Evolutionary conservation across 2,329 filamentous ascomycete species (phyloP).

Genomic region (Colletotrichum musicola): DNA sequence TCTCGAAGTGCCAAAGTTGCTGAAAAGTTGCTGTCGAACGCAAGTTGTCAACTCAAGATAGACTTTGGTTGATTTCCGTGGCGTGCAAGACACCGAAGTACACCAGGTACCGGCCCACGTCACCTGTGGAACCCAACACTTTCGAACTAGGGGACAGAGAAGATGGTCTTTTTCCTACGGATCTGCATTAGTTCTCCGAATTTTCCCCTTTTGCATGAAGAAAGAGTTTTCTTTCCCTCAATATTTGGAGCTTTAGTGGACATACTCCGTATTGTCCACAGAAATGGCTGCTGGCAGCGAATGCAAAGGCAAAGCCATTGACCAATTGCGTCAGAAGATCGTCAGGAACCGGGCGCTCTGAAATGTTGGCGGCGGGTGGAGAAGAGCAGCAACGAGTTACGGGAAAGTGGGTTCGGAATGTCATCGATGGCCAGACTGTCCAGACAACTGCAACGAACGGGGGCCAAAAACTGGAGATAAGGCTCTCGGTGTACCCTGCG

Average conservation of each 20-base stretch:
- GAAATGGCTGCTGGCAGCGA: not conserved
- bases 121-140: no score
- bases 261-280: not conserved
- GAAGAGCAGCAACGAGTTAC: constrained; percentile 11
- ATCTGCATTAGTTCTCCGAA: not conserved
- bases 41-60: no score
- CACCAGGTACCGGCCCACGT: no score
- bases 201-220: not conserved
- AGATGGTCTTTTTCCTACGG: not conserved
- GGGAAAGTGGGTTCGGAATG: constrained; percentile 32
- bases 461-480: constrained; percentile 26
- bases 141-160: not conserved
- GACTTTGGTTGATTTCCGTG: no score
- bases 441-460: constrained; percentile 15
- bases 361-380: constrained; percentile 32
- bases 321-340: constrained; percentile 34
- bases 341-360: constrained; percentile 29
- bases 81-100: no score
- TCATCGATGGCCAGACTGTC: constrained; percentile 25
- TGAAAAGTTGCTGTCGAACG: no score
- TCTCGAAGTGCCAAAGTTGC: no score
- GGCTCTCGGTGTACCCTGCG: constrained; percentile 36
- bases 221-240: not conserved
- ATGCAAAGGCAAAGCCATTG: constrained; percentile 2
- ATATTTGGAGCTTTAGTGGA: not conserved